Conservation (phyloP, 495 filamentous ascomycete genomes). For the Terfezia boudieri region DNA sequence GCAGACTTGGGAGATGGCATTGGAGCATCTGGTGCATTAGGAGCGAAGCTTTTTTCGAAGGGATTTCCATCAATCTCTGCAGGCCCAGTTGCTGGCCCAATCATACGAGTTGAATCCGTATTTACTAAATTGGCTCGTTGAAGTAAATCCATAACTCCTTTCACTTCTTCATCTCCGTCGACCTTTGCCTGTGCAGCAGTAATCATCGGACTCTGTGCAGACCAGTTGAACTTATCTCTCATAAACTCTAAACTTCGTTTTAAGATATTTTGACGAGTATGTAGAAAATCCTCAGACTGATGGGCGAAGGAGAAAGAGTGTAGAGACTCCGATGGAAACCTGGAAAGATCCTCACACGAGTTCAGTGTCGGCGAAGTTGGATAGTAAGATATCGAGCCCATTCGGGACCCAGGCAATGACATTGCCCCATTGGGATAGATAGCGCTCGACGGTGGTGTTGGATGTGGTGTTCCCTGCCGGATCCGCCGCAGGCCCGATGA, state of each 20-base stretch:
- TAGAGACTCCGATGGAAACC: slow-evolving; percentile 86
- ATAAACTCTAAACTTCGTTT: slow-evolving; percentile 94
- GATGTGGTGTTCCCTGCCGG: slow-evolving; percentile 48
- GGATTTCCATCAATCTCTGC: slow-evolving; percentile 22
- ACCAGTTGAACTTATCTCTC: slow-evolving; percentile 81
- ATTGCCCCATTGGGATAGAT: neutral
- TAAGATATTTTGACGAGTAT: slow-evolving; percentile 77
- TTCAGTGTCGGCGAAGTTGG: slow-evolving; percentile 42
- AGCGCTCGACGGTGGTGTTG: slow-evolving; percentile 27
- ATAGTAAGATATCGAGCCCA: slow-evolving; percentile 29
- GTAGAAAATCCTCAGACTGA: slow-evolving; percentile 74
- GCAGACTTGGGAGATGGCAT: slow-evolving; percentile 19
- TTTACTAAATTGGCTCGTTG: slow-evolving; percentile 49
- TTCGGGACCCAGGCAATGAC: slow-evolving; percentile 24
- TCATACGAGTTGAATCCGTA: slow-evolving; percentile 13
- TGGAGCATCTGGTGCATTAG: neutral
- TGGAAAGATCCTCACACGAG: slow-evolving; percentile 67
- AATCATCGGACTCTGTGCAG: slow-evolving; percentile 33
- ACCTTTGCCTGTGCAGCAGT: slow-evolving; percentile 59
- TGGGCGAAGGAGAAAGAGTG: slow-evolving; percentile 98
- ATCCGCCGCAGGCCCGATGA: slow-evolving; percentile 65
- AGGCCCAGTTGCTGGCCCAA: slow-evolving; percentile 28
- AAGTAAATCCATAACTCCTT: slow-evolving; percentile 76
- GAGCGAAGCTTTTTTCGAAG: slow-evolving; percentile 12
- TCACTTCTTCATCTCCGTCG: slow-evolving; percentile 63